These are phyloP conservation scores for Pyricularia pennisetigena DNA, from an alignment of 2,329 filamentous ascomycete genomes.

Conservation along the genomic window DNA sequence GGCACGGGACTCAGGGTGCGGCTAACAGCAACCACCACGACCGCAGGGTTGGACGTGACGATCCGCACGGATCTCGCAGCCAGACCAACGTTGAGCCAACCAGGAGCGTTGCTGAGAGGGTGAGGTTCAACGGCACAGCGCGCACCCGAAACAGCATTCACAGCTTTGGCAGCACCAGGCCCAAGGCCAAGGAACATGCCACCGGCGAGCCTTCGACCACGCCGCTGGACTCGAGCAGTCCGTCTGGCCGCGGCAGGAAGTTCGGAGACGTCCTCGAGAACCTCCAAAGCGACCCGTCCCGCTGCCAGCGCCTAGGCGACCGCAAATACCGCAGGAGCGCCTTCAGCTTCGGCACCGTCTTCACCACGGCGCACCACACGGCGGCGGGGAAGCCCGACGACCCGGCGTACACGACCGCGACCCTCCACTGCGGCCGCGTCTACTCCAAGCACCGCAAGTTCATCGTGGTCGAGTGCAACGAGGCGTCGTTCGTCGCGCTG, in stretches of 20 bases:
- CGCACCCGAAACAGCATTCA: background rate
- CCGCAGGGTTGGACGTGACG: background rate
- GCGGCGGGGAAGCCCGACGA: background rate
- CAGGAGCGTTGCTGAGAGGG: background rate
- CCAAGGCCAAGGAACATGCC: too few species aligned
- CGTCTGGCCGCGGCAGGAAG: too few species aligned
- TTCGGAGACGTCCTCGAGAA: background rate
- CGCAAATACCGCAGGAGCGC: background rate
- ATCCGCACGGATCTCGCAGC: background rate
- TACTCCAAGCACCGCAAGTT: conserved; percentile 2
- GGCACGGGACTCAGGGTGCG: background rate
- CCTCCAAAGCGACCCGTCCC: background rate
- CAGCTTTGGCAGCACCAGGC: background rate
- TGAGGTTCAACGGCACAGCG: background rate
- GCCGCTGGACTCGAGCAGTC: too few species aligned
- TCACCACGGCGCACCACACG: background rate
- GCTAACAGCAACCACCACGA: background rate
- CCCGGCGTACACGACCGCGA: background rate
- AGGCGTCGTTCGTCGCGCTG: background rate
- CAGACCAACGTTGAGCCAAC: background rate
- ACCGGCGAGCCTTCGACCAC: too few species aligned
- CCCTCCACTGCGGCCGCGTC: background rate
- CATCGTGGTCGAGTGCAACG: background rate
- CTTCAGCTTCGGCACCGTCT: background rate
- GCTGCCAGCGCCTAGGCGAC: background rate